A percentile compares a stretch with the other conserved stretches of the same genome.
These are phyloP conservation scores for Cadophora malorum DNA, from an alignment of 2,329 filamentous ascomycete genomes.

Conservation along the genomic window DNA sequence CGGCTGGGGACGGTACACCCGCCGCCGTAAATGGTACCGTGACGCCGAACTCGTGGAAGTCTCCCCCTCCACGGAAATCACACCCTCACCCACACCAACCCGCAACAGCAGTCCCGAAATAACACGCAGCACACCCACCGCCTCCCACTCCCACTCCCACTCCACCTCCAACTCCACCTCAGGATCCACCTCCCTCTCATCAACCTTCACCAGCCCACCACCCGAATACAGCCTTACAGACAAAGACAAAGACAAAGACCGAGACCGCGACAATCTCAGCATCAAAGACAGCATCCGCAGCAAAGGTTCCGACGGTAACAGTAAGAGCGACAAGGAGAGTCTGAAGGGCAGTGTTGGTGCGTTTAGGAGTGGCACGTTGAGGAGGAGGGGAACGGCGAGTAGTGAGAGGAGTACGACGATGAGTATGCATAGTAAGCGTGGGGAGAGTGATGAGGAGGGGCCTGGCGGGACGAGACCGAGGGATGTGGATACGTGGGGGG, in stretches of 20 bases:
- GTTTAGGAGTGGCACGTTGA: slow-evolving; percentile 34
- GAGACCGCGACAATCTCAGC: slow-evolving; percentile 11
- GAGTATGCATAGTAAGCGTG: slow-evolving; percentile 29
- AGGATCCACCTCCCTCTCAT: slow-evolving; percentile 1
- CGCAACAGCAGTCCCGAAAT: slow-evolving; percentile 35
- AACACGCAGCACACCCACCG: slow-evolving; percentile 20
- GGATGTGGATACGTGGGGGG: slow-evolving; percentile 70
- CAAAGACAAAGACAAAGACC: slow-evolving; percentile 5
- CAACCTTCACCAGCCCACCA: slow-evolving; percentile 23
- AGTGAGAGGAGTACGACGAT: slow-evolving; percentile 1
- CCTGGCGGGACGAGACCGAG: slow-evolving; percentile 59
- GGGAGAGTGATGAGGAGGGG: slow-evolving; percentile 45
- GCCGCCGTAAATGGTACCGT: slow-evolving; percentile 93
- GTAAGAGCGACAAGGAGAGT: slow-evolving; percentile 33
- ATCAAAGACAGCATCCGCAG: slow-evolving; percentile 22
- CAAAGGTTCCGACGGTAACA: slow-evolving; percentile 26
- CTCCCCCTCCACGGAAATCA: slow-evolving; percentile 51
- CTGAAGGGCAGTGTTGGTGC: slow-evolving; percentile 26
- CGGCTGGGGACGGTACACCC: slow-evolving; percentile 93
- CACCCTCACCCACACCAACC: slow-evolving; percentile 50
- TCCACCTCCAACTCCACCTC: slow-evolving; percentile 17
- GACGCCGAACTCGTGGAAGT: slow-evolving; percentile 94
- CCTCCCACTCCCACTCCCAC: slow-evolving; percentile 16
- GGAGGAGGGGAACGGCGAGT: slow-evolving; percentile 32
- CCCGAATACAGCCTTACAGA: slow-evolving; percentile 31